A percentile compares a stretch with the other conserved stretches of the same genome.
Conservation (phyloP, 495 filamentous ascomycete genomes). For the Podospora pseudoanserina region DNA sequence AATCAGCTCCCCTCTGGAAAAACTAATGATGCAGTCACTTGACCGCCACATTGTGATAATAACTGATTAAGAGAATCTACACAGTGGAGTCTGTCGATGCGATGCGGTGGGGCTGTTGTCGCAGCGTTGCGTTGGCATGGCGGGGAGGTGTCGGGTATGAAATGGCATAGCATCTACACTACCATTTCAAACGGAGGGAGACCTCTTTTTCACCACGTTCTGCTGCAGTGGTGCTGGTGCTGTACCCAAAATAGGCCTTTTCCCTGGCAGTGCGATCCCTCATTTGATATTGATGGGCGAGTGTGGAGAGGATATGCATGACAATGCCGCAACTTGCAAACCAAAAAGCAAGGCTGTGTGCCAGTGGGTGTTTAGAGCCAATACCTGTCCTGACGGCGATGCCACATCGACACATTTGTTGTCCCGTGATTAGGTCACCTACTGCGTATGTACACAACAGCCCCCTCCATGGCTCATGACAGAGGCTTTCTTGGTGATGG, state of each 20-base stretch:
- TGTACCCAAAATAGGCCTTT: constrained; percentile 18
- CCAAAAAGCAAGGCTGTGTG: constrained; percentile 21
- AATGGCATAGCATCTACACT: neutral
- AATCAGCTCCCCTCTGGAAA: neutral
- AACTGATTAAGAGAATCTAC: neutral
- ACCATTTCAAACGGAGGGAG: constrained; percentile 3
- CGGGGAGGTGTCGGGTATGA: constrained; percentile 16
- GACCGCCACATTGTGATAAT: constrained; percentile 20
- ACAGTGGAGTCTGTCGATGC: constrained; percentile 20
- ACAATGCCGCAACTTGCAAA: constrained; percentile 20
- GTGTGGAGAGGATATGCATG: constrained; percentile 14
- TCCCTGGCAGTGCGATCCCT: constrained; percentile 13
- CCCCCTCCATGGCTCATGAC: constrained; percentile 2
- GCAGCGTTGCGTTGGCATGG: constrained; percentile 32
- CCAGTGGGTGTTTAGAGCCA: constrained; percentile 17
- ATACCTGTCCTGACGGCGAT: constrained; percentile 14
- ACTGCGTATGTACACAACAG: neutral
- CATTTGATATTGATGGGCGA: constrained; percentile 3
- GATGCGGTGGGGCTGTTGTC: constrained; percentile 23
- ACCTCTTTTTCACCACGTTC: constrained; percentile 1
- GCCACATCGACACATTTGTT: constrained; percentile 16
- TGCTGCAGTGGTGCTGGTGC: neutral
- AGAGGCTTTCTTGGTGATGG: neutral
- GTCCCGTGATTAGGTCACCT: constrained; percentile 18
- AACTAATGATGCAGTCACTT: constrained; percentile 2